Evolutionary conservation across 2,329 filamentous ascomycete species (phyloP).

Genomic region (Cercospora sp.): DNA sequence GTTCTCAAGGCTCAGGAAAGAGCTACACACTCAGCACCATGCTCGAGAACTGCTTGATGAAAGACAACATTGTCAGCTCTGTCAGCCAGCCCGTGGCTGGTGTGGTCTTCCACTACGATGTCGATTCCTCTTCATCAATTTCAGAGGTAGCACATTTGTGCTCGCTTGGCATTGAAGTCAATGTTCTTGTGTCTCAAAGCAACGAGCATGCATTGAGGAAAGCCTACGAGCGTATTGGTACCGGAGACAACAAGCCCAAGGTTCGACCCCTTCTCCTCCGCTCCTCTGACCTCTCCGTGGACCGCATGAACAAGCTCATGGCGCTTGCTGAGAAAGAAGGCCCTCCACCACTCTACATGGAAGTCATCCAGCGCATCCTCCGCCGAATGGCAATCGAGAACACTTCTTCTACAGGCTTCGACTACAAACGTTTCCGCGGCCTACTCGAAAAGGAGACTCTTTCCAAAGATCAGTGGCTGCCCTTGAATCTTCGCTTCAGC

Average conservation of each 20-base stretch:
- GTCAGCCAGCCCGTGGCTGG: constrained; percentile 58
- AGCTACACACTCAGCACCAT: constrained; percentile 61
- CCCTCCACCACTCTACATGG: constrained; percentile 56
- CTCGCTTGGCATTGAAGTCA: constrained; percentile 50
- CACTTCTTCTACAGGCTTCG: constrained; percentile 43
- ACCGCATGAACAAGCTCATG: constrained; percentile 59
- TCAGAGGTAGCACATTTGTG: constrained; percentile 61
- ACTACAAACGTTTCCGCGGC: constrained; percentile 53
- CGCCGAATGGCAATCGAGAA: constrained; percentile 55
- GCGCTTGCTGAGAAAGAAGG: constrained; percentile 46
- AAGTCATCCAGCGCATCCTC: constrained; percentile 58
- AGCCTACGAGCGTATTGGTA: constrained; percentile 45
- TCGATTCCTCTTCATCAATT: constrained; percentile 51
- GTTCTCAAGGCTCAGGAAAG: constrained; percentile 60
- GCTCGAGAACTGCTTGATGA: constrained; percentile 60
- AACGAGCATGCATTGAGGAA: constrained; percentile 47
- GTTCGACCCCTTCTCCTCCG: constrained; percentile 52
- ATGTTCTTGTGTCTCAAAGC: constrained; percentile 54
- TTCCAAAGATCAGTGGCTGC: constrained; percentile 51
- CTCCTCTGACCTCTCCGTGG: constrained; percentile 51
- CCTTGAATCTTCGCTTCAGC: constrained; percentile 62
- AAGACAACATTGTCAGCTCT: constrained; percentile 44
- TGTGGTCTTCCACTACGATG: constrained; percentile 61
- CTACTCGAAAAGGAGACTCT: constrained; percentile 46
- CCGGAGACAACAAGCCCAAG: constrained; percentile 44